Base-by-base conservation (phyloP, 2,329 filamentous ascomycete species). In the Pseudogymnoascus pannorum region DNA sequence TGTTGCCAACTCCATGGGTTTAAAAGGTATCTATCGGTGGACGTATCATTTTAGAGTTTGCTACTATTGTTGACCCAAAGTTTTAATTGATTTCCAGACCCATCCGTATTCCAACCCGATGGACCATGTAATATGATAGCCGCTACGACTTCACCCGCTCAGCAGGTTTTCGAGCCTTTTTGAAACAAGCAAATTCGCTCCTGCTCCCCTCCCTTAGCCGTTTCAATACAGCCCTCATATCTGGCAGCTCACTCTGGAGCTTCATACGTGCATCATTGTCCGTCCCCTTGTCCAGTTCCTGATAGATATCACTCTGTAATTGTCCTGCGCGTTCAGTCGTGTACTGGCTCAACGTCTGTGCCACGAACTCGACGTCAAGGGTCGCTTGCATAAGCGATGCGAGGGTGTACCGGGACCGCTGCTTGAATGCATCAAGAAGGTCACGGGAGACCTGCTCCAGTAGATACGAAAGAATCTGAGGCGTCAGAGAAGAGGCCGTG, bases 301-400 rank as follows among this genome's bases (percentile, higher is more conserved):
- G 85, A 74, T 97, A 99, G 57, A 99, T 93, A 72, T 92, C 86
- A 68, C 88, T 88, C 76, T 97, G 94, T 12, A 90, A 81, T 71
- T 92, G 86, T 6, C 86, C 86, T 2, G 92, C 91, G 58, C 85
- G 82, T 62, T 96, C 89, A 0, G 91, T 94, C 0, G 91, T 94
- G 74, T 95, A 99, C 67, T 92, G 87, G 64, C 85, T 89, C 33
- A 99, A 81, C 4, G 93, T 97, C 77, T 99, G 94, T 0, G 92
- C 91, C 62, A 97, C 87, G 71, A 99, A 97, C 75, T 99, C 94
- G 1, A 97, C 92, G 71, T 99, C 94, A 1, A 99, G 84, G 0
- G 94, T 99, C 1, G 95, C 95, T 75, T 99, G 95, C 87, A 97
- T 96, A 58, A 99, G 83, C 5, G 89, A 87, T 4, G 88, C 80